A percentile compares a stretch with the other conserved stretches of the same genome.
phyloP scores from a whole-genome alignment of 169 alveolate genomes.

The Plasmodium cynomolgi region DNA sequence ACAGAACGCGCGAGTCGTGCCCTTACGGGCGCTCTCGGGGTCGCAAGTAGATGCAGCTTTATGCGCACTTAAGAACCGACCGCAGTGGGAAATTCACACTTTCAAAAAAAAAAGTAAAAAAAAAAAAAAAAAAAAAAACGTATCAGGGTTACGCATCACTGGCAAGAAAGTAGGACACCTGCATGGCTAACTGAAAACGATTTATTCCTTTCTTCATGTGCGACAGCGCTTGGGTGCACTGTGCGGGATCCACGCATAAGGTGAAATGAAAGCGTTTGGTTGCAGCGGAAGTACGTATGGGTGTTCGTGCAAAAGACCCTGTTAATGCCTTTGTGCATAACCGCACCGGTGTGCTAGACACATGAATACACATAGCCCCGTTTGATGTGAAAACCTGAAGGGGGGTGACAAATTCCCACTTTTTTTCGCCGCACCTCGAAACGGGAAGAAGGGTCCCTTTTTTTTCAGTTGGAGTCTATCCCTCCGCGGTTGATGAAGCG shows the following conservation, averaged over 20 bases:
- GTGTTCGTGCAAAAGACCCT: too few relatives aligned
- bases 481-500: not conserved
- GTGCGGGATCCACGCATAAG: not conserved
- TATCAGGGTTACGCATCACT: not conserved
- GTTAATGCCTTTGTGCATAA: too few relatives aligned
- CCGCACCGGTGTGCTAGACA: too few relatives aligned
- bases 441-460: not conserved
- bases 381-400: not conserved
- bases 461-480: not conserved
- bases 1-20: not conserved
- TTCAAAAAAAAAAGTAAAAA: too few relatives aligned
- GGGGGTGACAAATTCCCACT: not conserved
- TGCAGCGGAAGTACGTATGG: not conserved
- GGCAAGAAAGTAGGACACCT: not conserved
- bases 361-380: not conserved
- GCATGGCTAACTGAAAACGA: not conserved
- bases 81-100: not conserved
- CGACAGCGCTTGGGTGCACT: not conserved
- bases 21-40: not conserved
- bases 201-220: not conserved
- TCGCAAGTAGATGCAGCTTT: not conserved
- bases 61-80: not conserved
- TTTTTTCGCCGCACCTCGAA: not conserved
- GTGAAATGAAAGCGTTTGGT: not conserved
- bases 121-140: too few relatives aligned